A percentile compares a stretch with the other conserved stretches of the same genome.
Conservation (phyloP, 495 filamentous ascomycete species). For the Penicillium maclennaniae region DNA sequence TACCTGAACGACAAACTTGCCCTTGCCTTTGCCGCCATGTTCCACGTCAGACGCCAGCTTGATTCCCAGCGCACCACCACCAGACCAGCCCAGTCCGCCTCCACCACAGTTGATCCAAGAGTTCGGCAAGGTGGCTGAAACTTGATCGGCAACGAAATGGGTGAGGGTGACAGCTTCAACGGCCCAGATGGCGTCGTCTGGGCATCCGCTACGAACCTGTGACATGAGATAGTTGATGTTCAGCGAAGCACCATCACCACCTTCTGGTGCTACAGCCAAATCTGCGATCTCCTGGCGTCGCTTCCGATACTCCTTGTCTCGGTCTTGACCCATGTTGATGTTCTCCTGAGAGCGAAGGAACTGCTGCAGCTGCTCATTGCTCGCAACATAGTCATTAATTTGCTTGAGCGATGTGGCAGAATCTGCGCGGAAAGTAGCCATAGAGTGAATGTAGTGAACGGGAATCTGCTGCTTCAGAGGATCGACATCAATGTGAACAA, state of each 20-base stretch:
- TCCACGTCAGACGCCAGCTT: slow-evolving; percentile 74
- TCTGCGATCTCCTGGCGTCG: slow-evolving; percentile 56
- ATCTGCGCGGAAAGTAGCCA: slow-evolving; percentile 73
- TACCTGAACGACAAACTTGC: slow-evolving; percentile 86
- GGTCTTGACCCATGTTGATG: slow-evolving; percentile 48
- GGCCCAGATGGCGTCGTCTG: slow-evolving; percentile 75
- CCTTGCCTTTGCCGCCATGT: slow-evolving; percentile 54
- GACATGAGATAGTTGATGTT: slow-evolving; percentile 67
- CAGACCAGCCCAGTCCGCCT: slow-evolving; percentile 93
- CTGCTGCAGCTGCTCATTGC: slow-evolving; percentile 42
- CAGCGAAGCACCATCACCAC: slow-evolving; percentile 57
- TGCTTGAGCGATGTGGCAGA: slow-evolving; percentile 68
- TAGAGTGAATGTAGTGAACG: slow-evolving; percentile 71
- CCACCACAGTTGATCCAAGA: slow-evolving; percentile 93
- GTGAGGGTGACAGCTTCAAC: slow-evolving; percentile 90
- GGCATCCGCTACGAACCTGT: slow-evolving; percentile 60
- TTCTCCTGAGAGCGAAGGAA: slow-evolving; percentile 43
- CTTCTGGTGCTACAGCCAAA: slow-evolving; percentile 49
- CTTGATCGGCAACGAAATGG: slow-evolving; percentile 69
- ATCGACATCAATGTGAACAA: slow-evolving; percentile 84
- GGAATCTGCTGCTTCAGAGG: slow-evolving; percentile 87
- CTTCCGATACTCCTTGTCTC: slow-evolving; percentile 57
- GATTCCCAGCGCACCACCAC: slow-evolving; percentile 81
- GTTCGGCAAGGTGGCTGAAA: slow-evolving; percentile 72
- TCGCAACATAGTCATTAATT: slow-evolving; percentile 55